Evolutionary conservation across 179 eudicot species (phyloP), one percentile per base, ranked within the genome.

Genomic region (Camellia oleifera): DNA sequence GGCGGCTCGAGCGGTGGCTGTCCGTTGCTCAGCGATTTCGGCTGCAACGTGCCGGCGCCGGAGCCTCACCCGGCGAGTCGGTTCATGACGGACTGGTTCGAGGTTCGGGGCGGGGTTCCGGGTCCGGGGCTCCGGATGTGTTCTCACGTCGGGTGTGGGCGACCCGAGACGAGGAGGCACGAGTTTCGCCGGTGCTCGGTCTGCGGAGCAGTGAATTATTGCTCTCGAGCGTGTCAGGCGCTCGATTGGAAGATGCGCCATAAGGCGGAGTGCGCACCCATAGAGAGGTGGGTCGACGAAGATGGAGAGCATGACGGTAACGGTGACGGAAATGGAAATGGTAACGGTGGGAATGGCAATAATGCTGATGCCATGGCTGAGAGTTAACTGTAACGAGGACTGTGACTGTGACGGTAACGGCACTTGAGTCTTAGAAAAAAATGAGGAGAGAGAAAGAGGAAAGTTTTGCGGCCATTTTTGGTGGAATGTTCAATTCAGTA

Each of bases 21-120:
- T 67, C 88, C 92, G 6, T 54, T 91, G 45, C 73, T 91, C n/a
- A 86, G 92, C 40, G 90, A 91, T 32, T 86, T 85, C 71, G 92
- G 94, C 1, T 87, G 89, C 50, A 82, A 91, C 64, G 87, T 89
- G 4, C 89, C 94, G 7, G 83, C 83, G 4, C 89, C 80, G 4
- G 92, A 86, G 58, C 77, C 84, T 1, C 94, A 91, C 66, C 94
- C 94, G n/a, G 94, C 88, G 2, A 91, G 79, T 46, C 62, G 53
- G 54, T 91, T 91, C 11, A 11, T 91, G 18, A 40, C 82, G 0
- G 92, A 89, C 6, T 91, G 94, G 94, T 91, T 83, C 57, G 61
- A 73, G 12, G 79, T 58, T 0, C 82, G 78, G 32, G 54, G 74
- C 4, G 83, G 76, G 0, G 65, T 3, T 3, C 71, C 78, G 8